Conservation (phyloP, 2,329 filamentous ascomycete species). For the Colletotrichum falcatum region DNA sequence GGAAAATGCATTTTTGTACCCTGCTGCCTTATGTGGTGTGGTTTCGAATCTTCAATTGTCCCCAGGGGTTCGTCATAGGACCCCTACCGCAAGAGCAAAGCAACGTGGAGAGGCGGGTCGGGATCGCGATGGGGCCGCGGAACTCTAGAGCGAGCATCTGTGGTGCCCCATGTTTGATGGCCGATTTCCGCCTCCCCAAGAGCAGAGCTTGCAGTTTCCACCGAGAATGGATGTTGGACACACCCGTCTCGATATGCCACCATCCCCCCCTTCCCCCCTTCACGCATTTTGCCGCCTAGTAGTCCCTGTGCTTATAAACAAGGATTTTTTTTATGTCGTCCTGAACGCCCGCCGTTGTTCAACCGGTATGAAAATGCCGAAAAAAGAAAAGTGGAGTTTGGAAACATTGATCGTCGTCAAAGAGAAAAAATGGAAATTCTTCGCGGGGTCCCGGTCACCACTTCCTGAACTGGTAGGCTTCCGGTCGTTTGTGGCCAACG, state of each 20-base stretch:
- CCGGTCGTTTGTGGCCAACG: not conserved
- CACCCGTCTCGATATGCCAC: conserved; percentile 21
- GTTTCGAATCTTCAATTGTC: not conserved
- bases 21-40: conserved; percentile 4
- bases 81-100: conserved; percentile 26
- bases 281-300: conserved; percentile 26
- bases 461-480: not conserved
- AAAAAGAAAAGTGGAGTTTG: not conserved
- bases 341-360: conserved; percentile 26
- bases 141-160: not conserved
- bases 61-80: not conserved
- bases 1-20: conserved; percentile 3
- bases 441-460: not conserved
- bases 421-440: conserved; percentile 27
- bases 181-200: not conserved
- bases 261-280: not conserved
- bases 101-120: not conserved
- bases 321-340: conserved; percentile 23
- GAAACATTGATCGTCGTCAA: conserved; percentile 31
- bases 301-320: conserved; percentile 9
- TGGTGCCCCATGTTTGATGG: not conserved
- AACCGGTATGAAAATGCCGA: conserved; percentile 25
- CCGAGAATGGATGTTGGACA: conserved; percentile 19
- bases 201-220: conserved; percentile 23
- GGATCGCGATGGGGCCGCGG: not conserved